Evolutionary conservation across 805 yeast species (phyloP), one percentile per base, ranked within the genome.

Genomic region (Brettanomyces bruxellensis): DNA sequence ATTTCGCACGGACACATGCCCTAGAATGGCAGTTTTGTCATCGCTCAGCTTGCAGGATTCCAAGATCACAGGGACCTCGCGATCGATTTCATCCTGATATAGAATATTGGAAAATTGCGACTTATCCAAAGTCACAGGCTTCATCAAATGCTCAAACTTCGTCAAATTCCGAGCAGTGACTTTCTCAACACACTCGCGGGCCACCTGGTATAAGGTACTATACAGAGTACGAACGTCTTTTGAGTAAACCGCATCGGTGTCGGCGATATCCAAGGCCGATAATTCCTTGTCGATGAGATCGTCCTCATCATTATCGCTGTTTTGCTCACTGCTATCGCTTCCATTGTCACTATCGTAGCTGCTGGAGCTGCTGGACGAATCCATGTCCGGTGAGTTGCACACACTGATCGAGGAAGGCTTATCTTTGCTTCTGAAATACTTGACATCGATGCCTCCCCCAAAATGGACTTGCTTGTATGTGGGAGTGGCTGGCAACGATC

Each of bases 381-480:
- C 70, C 25, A 63, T 60, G n/a, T 49, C 57, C 1, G 91, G 93
- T 1, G 87, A 77, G 48, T 77, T 75, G 45, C 72, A 70, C 2
- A 85, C 86, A 54, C 83, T 75, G 28, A 91, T 85, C 2, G 88
- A 83, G 4, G 76, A 70, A 13, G 98, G 97, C 46, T 75, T 76
- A 58, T 88, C 95, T 47, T 73, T 73, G 53, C 78, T 76, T 50
- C 78, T 73, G 60, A 87, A 89, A 61, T 83, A 86, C 47, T 83
- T 74, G 25, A 87, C 83, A 52, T 85, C 86, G 22, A 71, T 75
- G 39, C 78, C 72, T 43, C 85, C 89, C 45, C 89, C 95, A 60
- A 88, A 88, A 69, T 87, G 96, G 6, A 88, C 96, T 60, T 78
- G 84, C 58, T 81, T 82, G 58, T 75, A 75, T 3, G 79, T 75